phyloP scores from a whole-genome alignment of 345 rosid genomes.

The Cochlearia excelsa region DNA sequence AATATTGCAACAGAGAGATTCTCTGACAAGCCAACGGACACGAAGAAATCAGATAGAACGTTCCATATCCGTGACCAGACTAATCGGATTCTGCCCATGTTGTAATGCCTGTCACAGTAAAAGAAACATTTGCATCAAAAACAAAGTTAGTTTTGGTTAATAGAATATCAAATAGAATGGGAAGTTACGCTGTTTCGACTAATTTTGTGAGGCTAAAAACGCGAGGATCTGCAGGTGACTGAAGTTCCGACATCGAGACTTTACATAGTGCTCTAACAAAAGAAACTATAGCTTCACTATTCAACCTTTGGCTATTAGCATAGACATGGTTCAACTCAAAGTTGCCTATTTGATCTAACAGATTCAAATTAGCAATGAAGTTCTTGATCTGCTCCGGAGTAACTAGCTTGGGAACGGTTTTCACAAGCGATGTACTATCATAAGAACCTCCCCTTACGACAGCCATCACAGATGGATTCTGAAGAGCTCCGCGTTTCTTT shows the following conservation, averaged over 20 bases:
- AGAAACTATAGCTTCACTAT: slow-evolving; percentile 91
- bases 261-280: slow-evolving; percentile 93
- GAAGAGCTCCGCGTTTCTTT: slow-evolving; percentile 84
- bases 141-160: background rate
- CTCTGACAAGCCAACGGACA: slow-evolving; percentile 91
- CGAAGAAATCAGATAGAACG: slow-evolving; percentile 92
- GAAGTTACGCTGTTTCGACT: slow-evolving; percentile 87
- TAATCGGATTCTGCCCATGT: slow-evolving; percentile 89
- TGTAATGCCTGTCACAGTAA: slow-evolving; percentile 77
- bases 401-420: slow-evolving; percentile 59
- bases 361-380: slow-evolving; percentile 82
- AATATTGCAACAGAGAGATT: slow-evolving; percentile 95
- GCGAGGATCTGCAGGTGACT: slow-evolving; percentile 96
- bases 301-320: slow-evolving; percentile 92
- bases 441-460: slow-evolving; percentile 97
- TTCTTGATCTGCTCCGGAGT: slow-evolving; percentile 75
- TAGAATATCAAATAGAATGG: background rate
- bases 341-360: slow-evolving; percentile 90
- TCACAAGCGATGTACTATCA: slow-evolving; percentile 75
- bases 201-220: slow-evolving; percentile 95
- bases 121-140: slow-evolving; percentile 14
- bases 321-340: slow-evolving; percentile 93
- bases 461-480: slow-evolving; percentile 92
- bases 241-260: slow-evolving; percentile 90
- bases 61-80: slow-evolving; percentile 99